phyloP scores from a whole-genome alignment of 2,329 filamentous ascomycete genomes.

The Teratosphaeria pseudoeucalypti region DNA sequence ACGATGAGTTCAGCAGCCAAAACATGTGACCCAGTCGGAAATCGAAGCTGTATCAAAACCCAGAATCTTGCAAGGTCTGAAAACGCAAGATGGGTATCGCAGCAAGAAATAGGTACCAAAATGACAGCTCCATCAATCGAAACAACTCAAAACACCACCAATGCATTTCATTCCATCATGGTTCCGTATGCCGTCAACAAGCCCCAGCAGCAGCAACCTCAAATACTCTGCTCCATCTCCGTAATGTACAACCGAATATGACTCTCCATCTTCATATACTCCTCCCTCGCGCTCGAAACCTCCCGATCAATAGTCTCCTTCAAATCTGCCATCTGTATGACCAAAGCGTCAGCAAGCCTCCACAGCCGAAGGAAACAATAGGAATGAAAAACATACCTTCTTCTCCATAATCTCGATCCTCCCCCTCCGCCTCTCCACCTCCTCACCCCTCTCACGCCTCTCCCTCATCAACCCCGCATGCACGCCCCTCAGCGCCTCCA shows the following conservation, averaged over 20 bases:
- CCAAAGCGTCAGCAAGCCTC: conserved; percentile 9
- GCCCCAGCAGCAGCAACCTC: conserved; percentile 3
- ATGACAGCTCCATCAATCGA: neutral
- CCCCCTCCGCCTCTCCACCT: conserved; percentile 86
- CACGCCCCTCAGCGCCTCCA: conserved; percentile 75
- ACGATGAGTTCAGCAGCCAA: neutral
- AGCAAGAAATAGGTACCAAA: neutral
- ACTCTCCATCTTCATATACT: conserved; percentile 94
- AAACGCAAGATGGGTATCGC: neutral
- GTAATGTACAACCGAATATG: conserved; percentile 97
- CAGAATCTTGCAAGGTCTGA: too few species aligned
- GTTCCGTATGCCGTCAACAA: neutral
- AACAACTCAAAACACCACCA: neutral
- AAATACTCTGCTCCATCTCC: conserved; percentile 89
- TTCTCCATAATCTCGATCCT: conserved; percentile 97
- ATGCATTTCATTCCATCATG: neutral
- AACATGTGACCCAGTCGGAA: too few species aligned
- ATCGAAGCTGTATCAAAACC: too few species aligned
- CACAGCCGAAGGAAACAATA: too few species aligned
- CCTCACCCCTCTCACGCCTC: conserved; percentile 72
- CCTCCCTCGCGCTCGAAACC: conserved; percentile 77
- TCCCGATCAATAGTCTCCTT: conserved; percentile 97
- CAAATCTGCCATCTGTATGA: conserved; percentile 76
- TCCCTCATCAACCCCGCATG: conserved; percentile 78
- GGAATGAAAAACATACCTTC: conserved; percentile 53